Evolutionary conservation across 345 rosid genomes (phyloP).

Genomic region (Rhodamnia rubescens): DNA sequence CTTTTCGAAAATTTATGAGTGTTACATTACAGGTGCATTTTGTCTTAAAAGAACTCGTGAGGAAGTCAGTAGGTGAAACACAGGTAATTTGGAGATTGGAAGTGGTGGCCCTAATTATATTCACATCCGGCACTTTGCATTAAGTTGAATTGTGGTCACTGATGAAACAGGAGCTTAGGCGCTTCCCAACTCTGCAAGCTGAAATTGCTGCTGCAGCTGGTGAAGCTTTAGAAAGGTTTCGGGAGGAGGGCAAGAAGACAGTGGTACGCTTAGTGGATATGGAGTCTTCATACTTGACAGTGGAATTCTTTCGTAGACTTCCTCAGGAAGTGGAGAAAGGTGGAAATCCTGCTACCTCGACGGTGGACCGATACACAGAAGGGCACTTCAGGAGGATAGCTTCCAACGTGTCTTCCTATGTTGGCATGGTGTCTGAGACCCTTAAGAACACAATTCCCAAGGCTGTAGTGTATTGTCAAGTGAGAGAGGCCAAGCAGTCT

Average conservation of each 20-base stretch:
- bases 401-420: conserved; percentile 58
- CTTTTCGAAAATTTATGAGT: background rate
- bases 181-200: conserved; percentile 65
- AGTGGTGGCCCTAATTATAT: background rate
- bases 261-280: conserved; percentile 57
- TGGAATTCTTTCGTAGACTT: conserved; percentile 70
- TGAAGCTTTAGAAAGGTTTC: conserved; percentile 53
- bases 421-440: conserved; percentile 68
- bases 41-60: conserved; percentile 69
- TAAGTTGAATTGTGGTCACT: background rate
- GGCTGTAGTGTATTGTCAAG: conserved; percentile 73
- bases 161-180: conserved; percentile 50
- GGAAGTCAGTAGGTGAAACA: conserved; percentile 68
- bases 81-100: conserved; percentile 24
- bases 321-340: conserved; percentile 55
- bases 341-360: conserved; percentile 12
- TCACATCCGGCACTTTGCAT: background rate
- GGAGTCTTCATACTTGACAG: conserved; percentile 77
- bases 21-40: conserved; percentile 48
- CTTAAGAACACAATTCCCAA: conserved; percentile 62
- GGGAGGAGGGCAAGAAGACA: conserved; percentile 68
- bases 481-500: conserved; percentile 64
- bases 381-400: conserved; percentile 76
- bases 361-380: conserved; percentile 43
- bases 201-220: conserved; percentile 65